phyloP scores from a whole-genome alignment of 1,139 yeast genomes.

The Pichia sp. region DNA sequence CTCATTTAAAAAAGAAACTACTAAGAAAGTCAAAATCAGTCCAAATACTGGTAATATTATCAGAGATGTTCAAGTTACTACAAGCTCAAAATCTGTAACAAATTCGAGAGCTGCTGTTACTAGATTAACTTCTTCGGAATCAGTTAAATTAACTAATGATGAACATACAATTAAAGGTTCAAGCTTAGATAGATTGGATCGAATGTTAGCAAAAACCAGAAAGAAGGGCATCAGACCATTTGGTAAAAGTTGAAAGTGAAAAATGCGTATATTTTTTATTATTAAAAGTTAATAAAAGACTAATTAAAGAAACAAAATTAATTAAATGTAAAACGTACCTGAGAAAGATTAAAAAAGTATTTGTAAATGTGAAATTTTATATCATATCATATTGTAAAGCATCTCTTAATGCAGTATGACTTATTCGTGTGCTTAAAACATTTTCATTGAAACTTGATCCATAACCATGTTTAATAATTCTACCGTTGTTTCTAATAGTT shows the following conservation, averaged over 20 bases:
- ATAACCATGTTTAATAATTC: slow-evolving; percentile 38
- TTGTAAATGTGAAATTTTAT: background rate
- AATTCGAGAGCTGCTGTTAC: slow-evolving; percentile 26
- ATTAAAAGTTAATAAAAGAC: background rate
- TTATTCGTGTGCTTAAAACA: slow-evolving; percentile 35
- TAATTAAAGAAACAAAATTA: background rate
- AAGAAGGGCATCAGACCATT: slow-evolving; percentile 15
- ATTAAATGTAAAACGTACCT: background rate
- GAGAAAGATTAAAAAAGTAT: background rate
- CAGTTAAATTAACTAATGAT: background rate
- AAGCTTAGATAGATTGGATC: slow-evolving; percentile 21
- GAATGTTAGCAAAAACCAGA: slow-evolving; percentile 19
- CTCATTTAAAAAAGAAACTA: slow-evolving; percentile 15
- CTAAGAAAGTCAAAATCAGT: slow-evolving; percentile 18
- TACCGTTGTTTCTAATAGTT: slow-evolving; percentile 43
- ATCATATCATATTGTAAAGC: slow-evolving; percentile 32
- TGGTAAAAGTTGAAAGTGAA: background rate
- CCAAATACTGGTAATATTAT: slow-evolving; percentile 23
- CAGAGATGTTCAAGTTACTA: slow-evolving; percentile 27
- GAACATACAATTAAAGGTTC: slow-evolving; percentile 12
- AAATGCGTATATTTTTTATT: background rate
- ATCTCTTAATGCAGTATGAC: slow-evolving; percentile 38
- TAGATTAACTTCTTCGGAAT: slow-evolving; percentile 13
- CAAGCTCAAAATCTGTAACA: slow-evolving; percentile 20
- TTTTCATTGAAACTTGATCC: slow-evolving; percentile 37